Base-by-base conservation (phyloP, 1,284 basidiomycete species). In the Pseudomicrostroma phylloplanum region DNA sequence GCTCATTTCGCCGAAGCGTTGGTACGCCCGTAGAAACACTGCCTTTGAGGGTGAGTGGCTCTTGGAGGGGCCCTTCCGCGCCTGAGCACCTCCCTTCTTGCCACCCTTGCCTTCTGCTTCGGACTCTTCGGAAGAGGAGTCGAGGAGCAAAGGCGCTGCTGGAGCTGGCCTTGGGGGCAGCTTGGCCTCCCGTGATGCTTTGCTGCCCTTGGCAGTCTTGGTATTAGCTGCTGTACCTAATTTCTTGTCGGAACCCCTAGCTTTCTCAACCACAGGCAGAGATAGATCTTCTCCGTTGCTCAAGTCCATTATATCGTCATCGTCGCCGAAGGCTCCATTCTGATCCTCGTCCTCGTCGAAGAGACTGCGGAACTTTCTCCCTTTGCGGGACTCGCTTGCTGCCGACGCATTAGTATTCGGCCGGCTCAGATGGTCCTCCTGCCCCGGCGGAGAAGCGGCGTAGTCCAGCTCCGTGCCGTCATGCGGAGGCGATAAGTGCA, bases 91-190 rank as follows among this genome's bases (percentile, higher is more conserved):
- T 21, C 21, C 26, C 13, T 54, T 13, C 13, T 15, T 54, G 51
- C 51, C 51, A 23, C 26, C 13, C 26, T 54, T 54, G 21, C 51
- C 51, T 23, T 17, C 51, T 15, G n/a, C 23, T 7, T 54, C 51
- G 26, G 21, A 54, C 13, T 54, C 51, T 15, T 54, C 51, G 21
- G 51, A 54, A 15, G 51, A 54, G 51, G 26, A 54, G 51, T 54
- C 51, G 21, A 19, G 17, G 25, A 54, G 51, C 21, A 26, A 7
- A 11, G 26, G 21, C 51, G n/a, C 13, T 19, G 51, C 51, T 54
- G 51, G 21, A 36, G 30, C 30, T 48, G 43, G 43, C 12, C 15
- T 3, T 4, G 43, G 15, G 12, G 21, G 17, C 17, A 6, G 43
- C 43, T 17, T 48, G 17, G 17, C 6, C 15, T 17, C 17, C 12